phyloP scores from a whole-genome alignment of 257 asterid species.

The Solanum phureja region DNA sequence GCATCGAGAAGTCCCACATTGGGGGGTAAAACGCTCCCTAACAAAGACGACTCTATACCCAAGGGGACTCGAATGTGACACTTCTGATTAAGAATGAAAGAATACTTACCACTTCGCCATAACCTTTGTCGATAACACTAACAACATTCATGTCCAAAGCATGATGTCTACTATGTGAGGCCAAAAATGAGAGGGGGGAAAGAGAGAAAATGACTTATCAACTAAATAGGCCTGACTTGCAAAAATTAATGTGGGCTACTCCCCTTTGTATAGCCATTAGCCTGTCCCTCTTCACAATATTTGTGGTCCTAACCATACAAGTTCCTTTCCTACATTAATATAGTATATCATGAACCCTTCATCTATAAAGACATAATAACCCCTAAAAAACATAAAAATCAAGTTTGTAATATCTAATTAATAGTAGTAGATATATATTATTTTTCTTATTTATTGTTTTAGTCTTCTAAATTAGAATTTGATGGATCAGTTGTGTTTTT shows the following conservation, averaged over 20 bases:
- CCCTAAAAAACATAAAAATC: background rate
- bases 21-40: too few species aligned
- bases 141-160: background rate
- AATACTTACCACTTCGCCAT: background rate
- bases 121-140: background rate
- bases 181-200: conserved; percentile 4
- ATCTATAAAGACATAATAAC: background rate
- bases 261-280: background rate
- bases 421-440: background rate
- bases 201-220: conserved; percentile 43
- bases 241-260: conserved; percentile 27
- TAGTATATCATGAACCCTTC: background rate
- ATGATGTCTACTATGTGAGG: background rate
- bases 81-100: too few species aligned
- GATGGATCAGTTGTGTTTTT: background rate
- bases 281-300: background rate
- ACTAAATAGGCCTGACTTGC: conserved; percentile 30
- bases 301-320: conserved; percentile 21
- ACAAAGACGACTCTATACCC: fast-evolving
- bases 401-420: background rate
- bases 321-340: background rate
- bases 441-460: too few species aligned
- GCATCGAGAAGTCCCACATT: background rate
- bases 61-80: too few species aligned
- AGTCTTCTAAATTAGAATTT: background rate